phyloP scores from a whole-genome alignment of 2,329 filamentous ascomycete genomes.

The Fusarium sp. region DNA sequence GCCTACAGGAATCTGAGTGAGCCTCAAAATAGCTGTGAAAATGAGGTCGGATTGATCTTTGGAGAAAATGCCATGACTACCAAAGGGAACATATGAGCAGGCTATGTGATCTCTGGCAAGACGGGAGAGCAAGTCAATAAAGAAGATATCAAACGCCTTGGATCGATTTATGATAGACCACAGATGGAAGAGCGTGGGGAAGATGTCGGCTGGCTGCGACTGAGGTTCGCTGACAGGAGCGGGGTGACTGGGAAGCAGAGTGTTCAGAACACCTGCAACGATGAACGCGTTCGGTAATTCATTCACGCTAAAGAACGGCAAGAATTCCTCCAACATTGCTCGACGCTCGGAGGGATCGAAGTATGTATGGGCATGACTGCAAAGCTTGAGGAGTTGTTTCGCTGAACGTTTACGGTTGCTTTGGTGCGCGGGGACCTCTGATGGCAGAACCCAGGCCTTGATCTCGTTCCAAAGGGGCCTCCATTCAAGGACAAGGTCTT shows the following conservation, averaged over 20 bases:
- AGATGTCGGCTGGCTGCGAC: slow-evolving; percentile 87
- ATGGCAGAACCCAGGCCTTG: slow-evolving; percentile 88
- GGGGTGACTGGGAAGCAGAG: slow-evolving; percentile 87
- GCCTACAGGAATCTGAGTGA: slow-evolving; percentile 96
- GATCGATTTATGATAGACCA: slow-evolving; percentile 96
- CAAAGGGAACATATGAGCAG: slow-evolving; percentile 81
- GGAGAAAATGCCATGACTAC: slow-evolving; percentile 90
- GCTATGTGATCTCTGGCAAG: slow-evolving; percentile 85
- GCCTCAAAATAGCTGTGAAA: slow-evolving; percentile 88
- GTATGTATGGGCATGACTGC: slow-evolving; percentile 89
- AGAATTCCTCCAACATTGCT: slow-evolving; percentile 82
- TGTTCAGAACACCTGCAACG: slow-evolving; percentile 87
- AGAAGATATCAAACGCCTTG: slow-evolving; percentile 85
- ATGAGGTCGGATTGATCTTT: slow-evolving; percentile 91
- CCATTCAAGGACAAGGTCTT: slow-evolving; percentile 95
- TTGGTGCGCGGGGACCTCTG: slow-evolving; percentile 79
- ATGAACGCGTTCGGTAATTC: slow-evolving; percentile 94
- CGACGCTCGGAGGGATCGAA: slow-evolving; percentile 90
- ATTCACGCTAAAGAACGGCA: slow-evolving; percentile 92
- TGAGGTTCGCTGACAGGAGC: slow-evolving; percentile 77
- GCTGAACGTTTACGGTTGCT: slow-evolving; percentile 66
- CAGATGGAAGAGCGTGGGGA: slow-evolving; percentile 95
- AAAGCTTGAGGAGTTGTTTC: slow-evolving; percentile 84
- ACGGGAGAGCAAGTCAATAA: slow-evolving; percentile 90
- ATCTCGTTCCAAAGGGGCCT: slow-evolving; percentile 91